Evolutionary conservation across 2,329 filamentous ascomycete species (phyloP), one percentile per base, ranked within the genome.

Genomic region (Xylariales sp.): DNA sequence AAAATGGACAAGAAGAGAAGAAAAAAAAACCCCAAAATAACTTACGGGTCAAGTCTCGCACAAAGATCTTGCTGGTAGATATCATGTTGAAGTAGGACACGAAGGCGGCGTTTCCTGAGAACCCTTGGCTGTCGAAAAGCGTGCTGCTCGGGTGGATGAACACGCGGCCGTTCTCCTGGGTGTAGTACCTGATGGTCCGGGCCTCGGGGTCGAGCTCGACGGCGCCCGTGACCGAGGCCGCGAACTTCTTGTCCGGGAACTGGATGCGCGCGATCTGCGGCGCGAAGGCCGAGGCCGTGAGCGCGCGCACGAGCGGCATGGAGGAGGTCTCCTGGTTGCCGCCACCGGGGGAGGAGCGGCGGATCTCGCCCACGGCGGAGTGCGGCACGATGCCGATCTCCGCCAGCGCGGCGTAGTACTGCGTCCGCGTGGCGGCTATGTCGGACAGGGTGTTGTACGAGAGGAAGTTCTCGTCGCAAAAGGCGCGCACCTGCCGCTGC

Each of bases 221-320:
- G 0, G 93, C 88, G 6, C 93, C 93, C 1, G 88, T 87, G 46
- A 94, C 78, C 3, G 87, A 88, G 24, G 83, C 81, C 11, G 87
- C 86, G 61, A 94, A 98, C 61, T 96, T 97, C 69, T 95, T 95
- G 64, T 95, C 88, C 0, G 93, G 93, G 50, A 96, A 88, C 47
- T 89, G 84, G 56, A 98, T 95, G 37, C 90, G 81, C 12, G 89
- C 89, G 47, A 96, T 81, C 62, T 97, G 91, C 0, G 93, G 93
- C 20, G 80, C 77, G 59, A 88, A 88, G 4, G 85, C 81, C 4
- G 82, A 83, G 4, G 84, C 84, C 18, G 87, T 76, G 17, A 89
- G 65, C 2, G 83, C 84, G 16, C 84, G 78, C 15, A 88, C 66
- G 18, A 89, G 71, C 12, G 72, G 60, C 14, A 58, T 55, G 10